phyloP scores from a whole-genome alignment of 495 filamentous ascomycete species.

The Choiromyces venosus region DNA sequence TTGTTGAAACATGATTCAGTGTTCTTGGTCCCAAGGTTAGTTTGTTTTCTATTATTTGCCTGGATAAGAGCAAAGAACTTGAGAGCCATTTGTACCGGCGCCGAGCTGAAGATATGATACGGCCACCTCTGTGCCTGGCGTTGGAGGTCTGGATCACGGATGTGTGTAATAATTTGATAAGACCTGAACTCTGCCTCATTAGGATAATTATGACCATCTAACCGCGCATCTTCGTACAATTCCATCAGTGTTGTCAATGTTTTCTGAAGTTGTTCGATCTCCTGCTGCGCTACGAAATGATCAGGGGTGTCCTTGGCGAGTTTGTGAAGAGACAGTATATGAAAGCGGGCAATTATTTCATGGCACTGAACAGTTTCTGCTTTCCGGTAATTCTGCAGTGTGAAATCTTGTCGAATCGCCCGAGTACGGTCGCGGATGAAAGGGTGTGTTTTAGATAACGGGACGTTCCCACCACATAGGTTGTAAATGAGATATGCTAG shows the following conservation, averaged over 20 bases:
- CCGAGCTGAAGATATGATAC: constrained; percentile 50
- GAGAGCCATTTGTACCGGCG: constrained; percentile 59
- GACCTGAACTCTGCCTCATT: constrained; percentile 89
- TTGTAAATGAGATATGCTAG: constrained; percentile 77
- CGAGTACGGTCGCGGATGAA: constrained; percentile 94
- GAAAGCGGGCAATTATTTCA: constrained; percentile 85
- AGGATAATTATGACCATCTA: constrained; percentile 37
- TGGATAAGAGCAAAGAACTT: constrained; percentile 57
- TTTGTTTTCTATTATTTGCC: constrained; percentile 29
- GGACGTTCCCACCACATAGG: constrained; percentile 59
- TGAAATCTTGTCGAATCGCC: constrained; percentile 89
- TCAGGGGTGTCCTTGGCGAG: constrained; percentile 62
- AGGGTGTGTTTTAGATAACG: constrained; percentile 65
- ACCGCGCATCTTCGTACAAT: constrained; percentile 65
- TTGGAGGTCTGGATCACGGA: constrained; percentile 67
- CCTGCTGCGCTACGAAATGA: constrained; percentile 80
- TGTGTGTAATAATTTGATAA: constrained; percentile 80
- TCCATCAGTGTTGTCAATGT: constrained; percentile 82
- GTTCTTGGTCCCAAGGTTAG: constrained; percentile 26
- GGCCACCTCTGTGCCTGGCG: constrained; percentile 71
- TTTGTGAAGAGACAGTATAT: constrained; percentile 80
- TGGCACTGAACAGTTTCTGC: constrained; percentile 70
- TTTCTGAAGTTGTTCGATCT: constrained; percentile 85
- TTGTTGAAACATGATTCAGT: constrained; percentile 53
- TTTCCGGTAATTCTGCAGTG: constrained; percentile 57